These are phyloP conservation scores for Corynascus novoguineensis DNA, from an alignment of 495 filamentous ascomycete species.

Conservation along the genomic window DNA sequence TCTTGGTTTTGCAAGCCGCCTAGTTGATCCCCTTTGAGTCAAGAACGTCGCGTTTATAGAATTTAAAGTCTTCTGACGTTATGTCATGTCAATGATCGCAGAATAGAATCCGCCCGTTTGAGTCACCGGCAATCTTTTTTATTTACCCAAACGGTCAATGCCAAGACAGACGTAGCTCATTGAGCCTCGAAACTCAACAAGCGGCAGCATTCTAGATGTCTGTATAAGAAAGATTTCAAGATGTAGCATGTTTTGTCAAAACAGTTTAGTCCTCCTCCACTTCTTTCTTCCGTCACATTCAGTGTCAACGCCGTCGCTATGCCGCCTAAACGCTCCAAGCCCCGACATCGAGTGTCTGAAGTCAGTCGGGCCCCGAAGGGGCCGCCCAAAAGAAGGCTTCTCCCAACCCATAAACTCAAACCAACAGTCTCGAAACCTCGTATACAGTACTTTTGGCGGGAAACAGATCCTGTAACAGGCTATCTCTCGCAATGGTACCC, in stretches of 20 bases:
- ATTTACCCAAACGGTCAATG: background rate
- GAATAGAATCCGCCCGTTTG: background rate
- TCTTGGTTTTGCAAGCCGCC: too few relatives aligned
- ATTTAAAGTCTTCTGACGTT: too few relatives aligned
- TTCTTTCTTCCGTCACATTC: background rate
- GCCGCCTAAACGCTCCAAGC: conserved; percentile 2
- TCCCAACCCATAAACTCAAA: background rate
- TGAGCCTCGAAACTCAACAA: background rate
- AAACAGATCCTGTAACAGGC: conserved; percentile 21
- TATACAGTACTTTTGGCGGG: conserved; percentile 34
- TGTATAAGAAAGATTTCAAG: background rate
- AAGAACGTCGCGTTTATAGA: too few relatives aligned
- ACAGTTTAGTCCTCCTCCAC: background rate
- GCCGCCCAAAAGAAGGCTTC: background rate
- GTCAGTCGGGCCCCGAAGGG: too few relatives aligned
- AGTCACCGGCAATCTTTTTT: conserved; percentile 7
- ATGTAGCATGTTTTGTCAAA: background rate
- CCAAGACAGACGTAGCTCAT: background rate
- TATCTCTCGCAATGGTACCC: conserved; percentile 36
- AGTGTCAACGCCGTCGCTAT: background rate
- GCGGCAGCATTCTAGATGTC: background rate
- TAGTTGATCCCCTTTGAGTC: too few relatives aligned
- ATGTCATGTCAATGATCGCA: background rate
- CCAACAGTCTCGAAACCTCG: background rate
- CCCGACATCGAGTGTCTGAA: conserved; percentile 4